Conservation (phyloP, 805 yeast species). For the Clavispora vitiphila region DNA sequence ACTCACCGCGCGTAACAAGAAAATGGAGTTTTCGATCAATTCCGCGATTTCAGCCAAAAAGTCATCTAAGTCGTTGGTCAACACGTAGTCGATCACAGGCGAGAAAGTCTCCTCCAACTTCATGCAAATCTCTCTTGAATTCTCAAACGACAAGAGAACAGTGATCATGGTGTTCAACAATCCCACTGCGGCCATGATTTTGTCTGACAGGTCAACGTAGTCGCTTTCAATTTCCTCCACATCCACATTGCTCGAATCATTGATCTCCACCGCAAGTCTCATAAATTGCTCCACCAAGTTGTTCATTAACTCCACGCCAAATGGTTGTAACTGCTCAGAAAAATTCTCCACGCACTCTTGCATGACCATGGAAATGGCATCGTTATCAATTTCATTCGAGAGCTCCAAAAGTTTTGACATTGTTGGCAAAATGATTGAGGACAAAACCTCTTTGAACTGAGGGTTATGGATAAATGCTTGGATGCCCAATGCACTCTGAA, state of each 20-base stretch:
- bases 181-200: conserved; percentile 78
- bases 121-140: conserved; percentile 60
- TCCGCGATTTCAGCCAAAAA: conserved; percentile 76
- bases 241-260: conserved; percentile 44
- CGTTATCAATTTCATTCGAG: conserved; percentile 80
- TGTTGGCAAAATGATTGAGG: conserved; percentile 66
- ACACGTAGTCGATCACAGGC: conserved; percentile 66
- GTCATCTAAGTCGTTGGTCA: conserved; percentile 62
- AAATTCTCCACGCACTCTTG: conserved; percentile 92
- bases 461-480: conserved; percentile 69
- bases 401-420: conserved; percentile 74
- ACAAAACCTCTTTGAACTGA: conserved; percentile 63
- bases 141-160: conserved; percentile 76
- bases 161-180: conserved; percentile 78
- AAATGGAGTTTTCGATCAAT: conserved; percentile 48
- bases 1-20: conserved; percentile 36
- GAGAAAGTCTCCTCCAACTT: conserved; percentile 61
- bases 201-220: conserved; percentile 45
- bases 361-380: conserved; percentile 82
- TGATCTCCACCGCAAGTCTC: conserved; percentile 34
- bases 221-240: conserved; percentile 26
- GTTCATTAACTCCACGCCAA: conserved; percentile 24
- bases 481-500: conserved; percentile 80
- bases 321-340: conserved; percentile 65
- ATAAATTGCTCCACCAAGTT: conserved; percentile 24